Evolutionary conservation across 148 eudicot species (phyloP).

Genomic region (Polygonum maritimum): DNA sequence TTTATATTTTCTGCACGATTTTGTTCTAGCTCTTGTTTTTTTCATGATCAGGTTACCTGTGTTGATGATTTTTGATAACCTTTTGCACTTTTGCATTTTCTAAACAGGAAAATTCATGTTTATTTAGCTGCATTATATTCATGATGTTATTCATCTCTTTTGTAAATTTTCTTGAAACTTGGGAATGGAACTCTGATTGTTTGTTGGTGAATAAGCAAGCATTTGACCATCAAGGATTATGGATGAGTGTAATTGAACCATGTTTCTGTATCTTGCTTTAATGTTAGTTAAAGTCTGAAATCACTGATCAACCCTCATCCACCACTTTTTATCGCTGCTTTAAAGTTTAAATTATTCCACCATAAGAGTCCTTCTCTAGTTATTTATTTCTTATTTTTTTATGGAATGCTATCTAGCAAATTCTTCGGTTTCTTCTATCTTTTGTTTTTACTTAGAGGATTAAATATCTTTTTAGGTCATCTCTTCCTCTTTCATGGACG

Average conservation of each 20-base stretch:
- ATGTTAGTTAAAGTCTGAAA: neutral
- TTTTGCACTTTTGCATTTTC: neutral
- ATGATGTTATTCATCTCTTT: neutral
- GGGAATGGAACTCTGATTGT: neutral
- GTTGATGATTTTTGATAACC: neutral
- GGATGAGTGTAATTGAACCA: neutral
- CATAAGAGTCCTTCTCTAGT: neutral
- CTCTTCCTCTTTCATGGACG: neutral
- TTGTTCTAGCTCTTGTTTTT: neutral
- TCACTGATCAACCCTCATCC: neutral
- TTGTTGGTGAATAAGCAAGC: neutral
- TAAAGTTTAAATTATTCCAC: neutral
- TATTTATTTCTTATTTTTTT: neutral
- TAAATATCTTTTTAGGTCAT: neutral
- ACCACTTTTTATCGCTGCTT: neutral
- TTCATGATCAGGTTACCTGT: neutral
- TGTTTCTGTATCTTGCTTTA: neutral
- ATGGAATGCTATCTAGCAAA: neutral
- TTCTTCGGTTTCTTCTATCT: neutral
- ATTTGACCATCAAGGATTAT: neutral
- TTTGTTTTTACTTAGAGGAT: neutral
- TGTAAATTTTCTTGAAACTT: neutral
- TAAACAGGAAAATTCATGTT: neutral
- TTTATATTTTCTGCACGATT: neutral
- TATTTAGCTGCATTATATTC: neutral